These are phyloP conservation scores for Fusarium armeniacum DNA, from an alignment of 2,329 filamentous ascomycete genomes.

Conservation along the genomic window DNA sequence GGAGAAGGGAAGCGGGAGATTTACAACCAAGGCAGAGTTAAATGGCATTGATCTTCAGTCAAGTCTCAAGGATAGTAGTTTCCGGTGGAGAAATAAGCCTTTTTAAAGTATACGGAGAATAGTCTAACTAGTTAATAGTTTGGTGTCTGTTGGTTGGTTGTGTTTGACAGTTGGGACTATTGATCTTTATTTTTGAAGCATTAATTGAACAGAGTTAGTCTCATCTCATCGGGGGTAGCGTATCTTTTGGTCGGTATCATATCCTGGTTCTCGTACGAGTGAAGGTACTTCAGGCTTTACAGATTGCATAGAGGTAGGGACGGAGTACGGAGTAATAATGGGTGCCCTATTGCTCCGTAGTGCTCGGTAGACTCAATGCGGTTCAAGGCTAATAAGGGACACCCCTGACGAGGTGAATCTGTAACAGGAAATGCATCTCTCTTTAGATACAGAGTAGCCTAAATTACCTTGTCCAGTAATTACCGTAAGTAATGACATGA, in stretches of 20 bases:
- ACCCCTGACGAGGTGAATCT: not conserved
- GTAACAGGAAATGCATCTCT: not conserved
- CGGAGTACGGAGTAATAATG: not conserved
- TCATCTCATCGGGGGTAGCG: slow-evolving; percentile 14
- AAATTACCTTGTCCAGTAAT: not conserved
- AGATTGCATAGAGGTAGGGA: not conserved
- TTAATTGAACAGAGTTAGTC: slow-evolving; percentile 14
- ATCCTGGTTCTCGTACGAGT: slow-evolving; percentile 19
- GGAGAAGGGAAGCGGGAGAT: slow-evolving; percentile 9
- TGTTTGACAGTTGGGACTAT: slow-evolving; percentile 14
- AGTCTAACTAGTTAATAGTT: not conserved
- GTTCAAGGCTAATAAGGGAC: not conserved
- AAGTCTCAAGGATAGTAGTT: not conserved
- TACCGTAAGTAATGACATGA: not conserved
- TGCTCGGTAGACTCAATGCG: not conserved
- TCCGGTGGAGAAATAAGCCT: slow-evolving; percentile 6
- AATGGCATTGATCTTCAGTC: not conserved
- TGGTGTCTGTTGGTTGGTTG: slow-evolving; percentile 10
- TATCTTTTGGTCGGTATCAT: slow-evolving; percentile 4
- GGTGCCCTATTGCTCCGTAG: not conserved
- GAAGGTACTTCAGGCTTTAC: not conserved
- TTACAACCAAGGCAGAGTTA: not conserved
- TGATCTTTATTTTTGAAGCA: slow-evolving; percentile 20
- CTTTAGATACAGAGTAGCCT: too few species aligned
- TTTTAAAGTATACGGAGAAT: slow-evolving; percentile 4